Conservation (phyloP, 768 basidiomycete genomes). For the Gyrodon lividus region DNA sequence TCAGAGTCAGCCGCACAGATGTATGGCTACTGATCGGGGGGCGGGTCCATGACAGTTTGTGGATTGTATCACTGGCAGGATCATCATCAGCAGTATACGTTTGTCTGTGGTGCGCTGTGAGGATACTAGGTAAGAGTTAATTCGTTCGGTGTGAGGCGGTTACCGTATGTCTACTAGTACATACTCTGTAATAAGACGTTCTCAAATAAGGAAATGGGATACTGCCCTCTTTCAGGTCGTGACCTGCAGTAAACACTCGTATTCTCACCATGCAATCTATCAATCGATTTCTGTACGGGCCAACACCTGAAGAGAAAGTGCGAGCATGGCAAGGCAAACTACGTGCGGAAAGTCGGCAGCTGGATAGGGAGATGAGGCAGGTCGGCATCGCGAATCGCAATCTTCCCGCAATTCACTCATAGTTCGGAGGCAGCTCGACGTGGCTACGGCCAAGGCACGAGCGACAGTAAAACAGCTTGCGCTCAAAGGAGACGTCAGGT, state of each 20-base stretch:
- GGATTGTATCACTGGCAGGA: no score
- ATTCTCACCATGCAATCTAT: conserved; percentile 68
- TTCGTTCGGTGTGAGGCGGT: no score
- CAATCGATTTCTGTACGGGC: conserved; percentile 93
- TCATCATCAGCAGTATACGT: no score
- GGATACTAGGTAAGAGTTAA: no score
- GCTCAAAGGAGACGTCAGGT: conserved; percentile 87
- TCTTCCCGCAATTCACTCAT: conserved; percentile 14
- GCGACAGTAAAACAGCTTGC: conserved; percentile 85
- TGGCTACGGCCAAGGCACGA: conserved; percentile 77
- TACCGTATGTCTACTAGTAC: no score
- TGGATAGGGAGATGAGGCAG: conserved; percentile 96
- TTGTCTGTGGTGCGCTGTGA: no score
- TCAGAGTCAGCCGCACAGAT: neutral
- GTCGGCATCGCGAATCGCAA: conserved; percentile 45
- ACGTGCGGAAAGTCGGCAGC: conserved; percentile 71
- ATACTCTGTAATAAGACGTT: no score
- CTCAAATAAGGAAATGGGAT: conserved; percentile 10
- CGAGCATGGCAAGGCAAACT: conserved; percentile 89
- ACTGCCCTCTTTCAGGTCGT: neutral
- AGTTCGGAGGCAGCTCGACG: conserved; percentile 60
- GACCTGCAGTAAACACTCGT: neutral
- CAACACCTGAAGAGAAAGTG: conserved; percentile 92
- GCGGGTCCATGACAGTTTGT: no score
- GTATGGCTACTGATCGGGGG: neutral